phyloP scores from a whole-genome alignment of 176 grass and related monocot species.

The Cenchrus fungigraminus region DNA sequence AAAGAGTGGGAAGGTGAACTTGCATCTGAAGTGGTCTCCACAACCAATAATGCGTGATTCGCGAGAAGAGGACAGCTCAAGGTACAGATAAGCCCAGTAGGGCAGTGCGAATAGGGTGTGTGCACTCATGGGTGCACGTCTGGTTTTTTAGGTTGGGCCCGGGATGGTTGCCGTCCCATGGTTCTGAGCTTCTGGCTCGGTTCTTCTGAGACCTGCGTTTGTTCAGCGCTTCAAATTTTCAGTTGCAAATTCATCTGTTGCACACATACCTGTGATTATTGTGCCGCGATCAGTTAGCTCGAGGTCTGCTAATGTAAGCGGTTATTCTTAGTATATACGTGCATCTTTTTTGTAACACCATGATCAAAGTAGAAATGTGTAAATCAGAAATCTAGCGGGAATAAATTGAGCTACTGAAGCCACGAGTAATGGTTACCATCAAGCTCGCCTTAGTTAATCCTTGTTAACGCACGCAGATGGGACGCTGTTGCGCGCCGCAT shows the following conservation, averaged over 20 bases:
- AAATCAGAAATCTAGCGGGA: slow-evolving; percentile 11
- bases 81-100: slow-evolving; percentile 26
- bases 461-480: not conserved
- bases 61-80: slow-evolving; percentile 21
- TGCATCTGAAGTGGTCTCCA: slow-evolving; percentile 86
- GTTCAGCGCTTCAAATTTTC: slow-evolving; percentile 32
- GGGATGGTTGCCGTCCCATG: not conserved
- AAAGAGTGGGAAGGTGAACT: slow-evolving; percentile 82
- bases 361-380: slow-evolving; percentile 22
- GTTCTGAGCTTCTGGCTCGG: slow-evolving; percentile 29
- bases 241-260: slow-evolving; percentile 22
- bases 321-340: not conserved
- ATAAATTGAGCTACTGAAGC: not conserved
- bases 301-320: not conserved
- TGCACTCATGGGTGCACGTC: not conserved
- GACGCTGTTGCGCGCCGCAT: not conserved
- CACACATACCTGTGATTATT: slow-evolving; percentile 19
- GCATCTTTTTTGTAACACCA: slow-evolving; percentile 2
- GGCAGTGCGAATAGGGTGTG: not conserved
- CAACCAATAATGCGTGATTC: slow-evolving; percentile 70
- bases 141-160: not conserved
- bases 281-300: not conserved
- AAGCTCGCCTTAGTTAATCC: not conserved
- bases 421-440: not conserved
- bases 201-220: not conserved